A percentile compares a stretch with the other conserved stretches of the same genome.
These are phyloP conservation scores for Thraustochytrium striatum DNA, from an alignment of 352 stramenopile species.

Conservation along the genomic window DNA sequence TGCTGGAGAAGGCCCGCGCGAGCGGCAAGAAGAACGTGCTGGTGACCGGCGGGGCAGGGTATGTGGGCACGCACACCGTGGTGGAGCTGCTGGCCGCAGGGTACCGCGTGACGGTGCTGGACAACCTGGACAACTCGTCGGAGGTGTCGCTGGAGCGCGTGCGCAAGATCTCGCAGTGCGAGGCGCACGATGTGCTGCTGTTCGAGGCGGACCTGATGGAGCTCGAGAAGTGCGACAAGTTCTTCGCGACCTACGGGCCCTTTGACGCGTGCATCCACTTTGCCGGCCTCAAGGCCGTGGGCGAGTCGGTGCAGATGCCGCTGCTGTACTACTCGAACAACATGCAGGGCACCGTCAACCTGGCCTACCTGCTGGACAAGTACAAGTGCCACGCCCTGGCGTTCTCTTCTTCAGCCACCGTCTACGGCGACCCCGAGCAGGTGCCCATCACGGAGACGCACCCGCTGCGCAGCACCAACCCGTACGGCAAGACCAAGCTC, in stretches of 20 bases:
- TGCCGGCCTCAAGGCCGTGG: constrained; percentile 77
- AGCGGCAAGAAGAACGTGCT: constrained; percentile 48
- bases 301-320: constrained; percentile 67
- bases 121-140: constrained; percentile 74
- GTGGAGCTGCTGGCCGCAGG: constrained; percentile 69
- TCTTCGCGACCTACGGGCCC: constrained; percentile 67
- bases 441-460: constrained; percentile 38
- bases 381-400: constrained; percentile 62
- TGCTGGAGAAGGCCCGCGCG: constrained; percentile 14
- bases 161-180: constrained; percentile 61
- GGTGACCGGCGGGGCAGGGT: constrained; percentile 69
- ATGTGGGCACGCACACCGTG: constrained; percentile 80
- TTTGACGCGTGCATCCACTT: constrained; percentile 75
- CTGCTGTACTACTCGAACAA: constrained; percentile 79
- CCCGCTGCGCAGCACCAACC: constrained; percentile 54
- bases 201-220: constrained; percentile 60
- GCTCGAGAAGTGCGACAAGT: constrained; percentile 55
- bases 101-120: constrained; percentile 75
- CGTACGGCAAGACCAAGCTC: constrained; percentile 82
- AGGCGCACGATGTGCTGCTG: constrained; percentile 37
- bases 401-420: constrained; percentile 73
- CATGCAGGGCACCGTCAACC: constrained; percentile 64
- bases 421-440: constrained; percentile 65
- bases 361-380: constrained; percentile 67
- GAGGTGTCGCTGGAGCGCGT: constrained; percentile 59